phyloP scores from a whole-genome alignment of 2,329 filamentous ascomycete genomes.

The Capronia coronata region DNA sequence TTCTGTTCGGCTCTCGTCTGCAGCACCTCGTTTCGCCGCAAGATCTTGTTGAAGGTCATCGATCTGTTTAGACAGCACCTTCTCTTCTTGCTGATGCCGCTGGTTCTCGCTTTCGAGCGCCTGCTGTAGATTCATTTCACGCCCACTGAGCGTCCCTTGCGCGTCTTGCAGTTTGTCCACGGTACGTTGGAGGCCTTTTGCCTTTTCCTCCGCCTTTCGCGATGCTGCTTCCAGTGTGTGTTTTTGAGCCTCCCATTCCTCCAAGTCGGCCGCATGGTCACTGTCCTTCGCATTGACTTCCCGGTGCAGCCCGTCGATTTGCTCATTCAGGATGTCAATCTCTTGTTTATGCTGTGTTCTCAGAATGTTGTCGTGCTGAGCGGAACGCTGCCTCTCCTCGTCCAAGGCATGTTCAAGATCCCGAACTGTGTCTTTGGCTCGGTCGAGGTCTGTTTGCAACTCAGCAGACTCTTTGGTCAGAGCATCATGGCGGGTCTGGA shows the following conservation, averaged over 20 bases:
- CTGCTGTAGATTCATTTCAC: constrained; percentile 61
- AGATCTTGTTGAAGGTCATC: constrained; percentile 67
- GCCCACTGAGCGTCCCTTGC: constrained; percentile 61
- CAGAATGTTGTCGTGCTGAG: constrained; percentile 57
- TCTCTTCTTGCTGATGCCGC: constrained; percentile 66
- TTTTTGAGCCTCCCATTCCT: constrained; percentile 65
- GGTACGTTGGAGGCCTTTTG: constrained; percentile 60
- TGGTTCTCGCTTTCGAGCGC: constrained; percentile 64
- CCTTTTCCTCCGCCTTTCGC: constrained; percentile 61
- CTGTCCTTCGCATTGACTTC: constrained; percentile 64
- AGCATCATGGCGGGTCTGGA: constrained; percentile 63
- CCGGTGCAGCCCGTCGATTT: constrained; percentile 56
- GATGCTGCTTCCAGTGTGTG: constrained; percentile 60
- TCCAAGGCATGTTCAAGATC: constrained; percentile 47
- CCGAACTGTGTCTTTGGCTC: constrained; percentile 39
- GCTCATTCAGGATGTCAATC: constrained; percentile 49
- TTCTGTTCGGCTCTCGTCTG: constrained; percentile 61
- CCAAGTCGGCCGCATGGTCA: constrained; percentile 62
- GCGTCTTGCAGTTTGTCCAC: constrained; percentile 63
- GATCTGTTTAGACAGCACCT: constrained; percentile 64
- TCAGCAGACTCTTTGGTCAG: constrained; percentile 59
- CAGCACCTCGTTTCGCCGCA: constrained; percentile 56
- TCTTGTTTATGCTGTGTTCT: constrained; percentile 50
- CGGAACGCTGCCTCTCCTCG: constrained; percentile 51
- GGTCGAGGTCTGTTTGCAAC: constrained; percentile 59